Conservation (phyloP, 225 moss, liverwort and hornwort genomes). For the Ulota crispa region DNA sequence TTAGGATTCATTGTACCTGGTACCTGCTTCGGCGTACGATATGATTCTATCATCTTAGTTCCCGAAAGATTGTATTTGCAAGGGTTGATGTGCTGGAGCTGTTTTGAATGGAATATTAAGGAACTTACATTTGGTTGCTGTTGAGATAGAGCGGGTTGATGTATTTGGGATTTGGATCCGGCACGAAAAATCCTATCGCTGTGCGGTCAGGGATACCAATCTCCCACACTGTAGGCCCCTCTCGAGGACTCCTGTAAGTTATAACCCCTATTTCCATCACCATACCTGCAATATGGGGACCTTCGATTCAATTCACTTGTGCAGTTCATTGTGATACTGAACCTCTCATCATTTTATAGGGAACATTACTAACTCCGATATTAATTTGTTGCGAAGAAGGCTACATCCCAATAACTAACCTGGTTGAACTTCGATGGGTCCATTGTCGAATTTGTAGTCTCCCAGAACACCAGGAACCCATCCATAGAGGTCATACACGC, state of each 20-base stretch:
- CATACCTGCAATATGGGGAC: slow-evolving; percentile 43
- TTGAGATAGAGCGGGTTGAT: slow-evolving; percentile 79
- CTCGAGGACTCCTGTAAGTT: slow-evolving; percentile 62
- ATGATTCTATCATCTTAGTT: not conserved
- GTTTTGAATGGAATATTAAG: not conserved
- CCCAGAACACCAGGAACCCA: slow-evolving; percentile 76
- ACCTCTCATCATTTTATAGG: not conserved
- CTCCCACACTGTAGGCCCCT: slow-evolving; percentile 85
- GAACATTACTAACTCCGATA: not conserved
- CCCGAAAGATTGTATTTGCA: not conserved
- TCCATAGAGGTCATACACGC: slow-evolving; percentile 75
- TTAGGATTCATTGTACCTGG: not conserved
- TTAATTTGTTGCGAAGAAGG: not conserved
- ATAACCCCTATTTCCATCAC: slow-evolving; percentile 54
- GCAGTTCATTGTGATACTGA: not conserved
- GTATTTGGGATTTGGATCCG: slow-evolving; percentile 79
- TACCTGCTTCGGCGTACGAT: not conserved
- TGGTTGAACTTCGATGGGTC: slow-evolving; percentile 54
- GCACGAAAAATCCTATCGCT: slow-evolving; percentile 70
- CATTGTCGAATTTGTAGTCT: slow-evolving; percentile 62
- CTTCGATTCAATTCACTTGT: not conserved
- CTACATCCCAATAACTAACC: slow-evolving; percentile 30
- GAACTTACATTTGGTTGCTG: slow-evolving; percentile 63
- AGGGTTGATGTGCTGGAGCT: not conserved
- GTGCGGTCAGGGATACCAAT: slow-evolving; percentile 87